These are phyloP conservation scores for Leptodontidium sp. DNA, from an alignment of 2,329 filamentous ascomycete genomes.

Conservation along the genomic window DNA sequence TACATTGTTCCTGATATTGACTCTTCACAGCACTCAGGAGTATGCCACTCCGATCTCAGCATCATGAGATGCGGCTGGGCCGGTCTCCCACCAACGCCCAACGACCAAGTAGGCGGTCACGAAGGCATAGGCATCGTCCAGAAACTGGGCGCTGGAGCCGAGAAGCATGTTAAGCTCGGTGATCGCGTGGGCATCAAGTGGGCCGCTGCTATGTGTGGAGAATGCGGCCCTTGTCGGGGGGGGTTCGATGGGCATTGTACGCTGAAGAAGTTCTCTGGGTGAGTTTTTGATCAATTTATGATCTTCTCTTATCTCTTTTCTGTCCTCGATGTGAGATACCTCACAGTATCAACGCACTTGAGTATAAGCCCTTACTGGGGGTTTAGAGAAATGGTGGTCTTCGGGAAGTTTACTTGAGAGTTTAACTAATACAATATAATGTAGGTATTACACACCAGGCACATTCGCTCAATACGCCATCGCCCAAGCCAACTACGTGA, in stretches of 20 bases:
- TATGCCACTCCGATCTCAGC: constrained; percentile 49
- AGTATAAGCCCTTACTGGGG: no score
- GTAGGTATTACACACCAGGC: constrained; percentile 71
- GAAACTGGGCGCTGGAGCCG: constrained; percentile 65
- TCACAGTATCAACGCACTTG: no score
- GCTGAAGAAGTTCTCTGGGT: constrained; percentile 22
- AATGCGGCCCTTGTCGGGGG: constrained; percentile 23
- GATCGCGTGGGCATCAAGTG: constrained; percentile 73
- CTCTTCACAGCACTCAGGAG: constrained; percentile 27
- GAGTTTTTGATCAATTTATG: background rate
- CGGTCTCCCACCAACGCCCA: constrained; percentile 62
- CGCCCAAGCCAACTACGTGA: constrained; percentile 69
- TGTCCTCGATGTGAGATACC: no score
- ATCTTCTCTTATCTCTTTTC: no score
- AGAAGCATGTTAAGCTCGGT: constrained; percentile 63
- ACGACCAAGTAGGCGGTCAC: constrained; percentile 72
- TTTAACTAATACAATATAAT: no score
- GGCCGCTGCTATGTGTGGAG: constrained; percentile 37
- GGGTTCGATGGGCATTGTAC: constrained; percentile 31
- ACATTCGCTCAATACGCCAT: constrained; percentile 74
- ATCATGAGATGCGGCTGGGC: constrained; percentile 57
- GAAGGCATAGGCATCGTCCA: constrained; percentile 71
- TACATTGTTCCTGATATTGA: background rate
- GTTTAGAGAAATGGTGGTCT: no score
- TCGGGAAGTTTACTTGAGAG: no score